These are phyloP conservation scores for Mortierella sp. DNA, from an alignment of 371 early-diverging fungal species.

Conservation along the genomic window DNA sequence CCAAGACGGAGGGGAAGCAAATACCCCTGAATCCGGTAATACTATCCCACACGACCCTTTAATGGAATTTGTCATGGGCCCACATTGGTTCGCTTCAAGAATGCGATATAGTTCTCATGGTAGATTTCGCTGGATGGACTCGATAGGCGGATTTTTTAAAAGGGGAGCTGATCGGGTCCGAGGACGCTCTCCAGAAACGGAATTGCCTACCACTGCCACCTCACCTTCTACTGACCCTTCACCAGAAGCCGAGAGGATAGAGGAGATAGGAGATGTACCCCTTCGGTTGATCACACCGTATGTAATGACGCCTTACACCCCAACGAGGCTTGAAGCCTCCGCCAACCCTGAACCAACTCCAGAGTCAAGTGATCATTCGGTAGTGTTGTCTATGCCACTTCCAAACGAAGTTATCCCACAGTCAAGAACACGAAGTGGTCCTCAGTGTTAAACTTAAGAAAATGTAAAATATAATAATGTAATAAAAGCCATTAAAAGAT, in stretches of 20 bases:
- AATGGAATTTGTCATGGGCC: constrained; percentile 50
- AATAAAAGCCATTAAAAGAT: not conserved
- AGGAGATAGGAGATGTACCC: constrained; percentile 23
- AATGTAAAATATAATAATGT: not conserved
- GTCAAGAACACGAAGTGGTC: not conserved
- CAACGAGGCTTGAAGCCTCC: not conserved
- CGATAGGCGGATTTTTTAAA: constrained; percentile 18
- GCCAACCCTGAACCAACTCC: not conserved
- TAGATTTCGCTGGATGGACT: constrained; percentile 5
- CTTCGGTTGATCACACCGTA: constrained; percentile 25
- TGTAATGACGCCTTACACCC: constrained; percentile 1
- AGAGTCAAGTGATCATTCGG: not conserved
- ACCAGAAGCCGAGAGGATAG: not conserved
- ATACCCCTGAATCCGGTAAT: not conserved
- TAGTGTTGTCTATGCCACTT: not conserved
- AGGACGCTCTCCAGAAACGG: constrained; percentile 21
- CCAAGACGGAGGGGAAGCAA: not conserved
- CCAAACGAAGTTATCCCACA: not conserved
- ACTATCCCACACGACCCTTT: constrained; percentile 29
- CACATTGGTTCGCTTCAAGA: constrained; percentile 42
- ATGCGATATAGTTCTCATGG: constrained; percentile 14
- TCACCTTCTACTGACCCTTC: not conserved
- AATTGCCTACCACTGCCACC: not conserved
- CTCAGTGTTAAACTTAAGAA: not conserved
- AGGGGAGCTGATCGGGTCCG: constrained; percentile 13